Conservation (phyloP, 2,329 filamentous ascomycete species). For the Calycina herbarum region DNA sequence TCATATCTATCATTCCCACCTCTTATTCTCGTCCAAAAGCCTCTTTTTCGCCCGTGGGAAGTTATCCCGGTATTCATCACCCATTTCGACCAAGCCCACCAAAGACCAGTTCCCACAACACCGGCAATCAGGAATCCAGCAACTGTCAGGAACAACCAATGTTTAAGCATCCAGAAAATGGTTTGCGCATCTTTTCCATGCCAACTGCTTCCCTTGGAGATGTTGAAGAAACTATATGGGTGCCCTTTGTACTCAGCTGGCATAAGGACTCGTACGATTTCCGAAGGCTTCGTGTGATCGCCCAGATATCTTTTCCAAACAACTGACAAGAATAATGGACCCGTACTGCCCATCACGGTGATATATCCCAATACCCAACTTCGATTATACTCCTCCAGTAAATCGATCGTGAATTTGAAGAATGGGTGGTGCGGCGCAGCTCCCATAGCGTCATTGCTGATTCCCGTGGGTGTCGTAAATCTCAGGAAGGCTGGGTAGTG, state of each 20-base stretch:
- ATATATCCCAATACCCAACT: slow-evolving; percentile 66
- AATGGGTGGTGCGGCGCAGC: slow-evolving; percentile 71
- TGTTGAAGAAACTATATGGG: slow-evolving; percentile 69
- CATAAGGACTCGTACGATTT: slow-evolving; percentile 67
- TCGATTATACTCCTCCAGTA: slow-evolving; percentile 65
- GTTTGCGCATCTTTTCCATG: slow-evolving; percentile 48
- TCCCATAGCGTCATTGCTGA: slow-evolving; percentile 81
- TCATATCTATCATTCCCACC: slow-evolving; percentile 35
- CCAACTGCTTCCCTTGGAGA: slow-evolving; percentile 47
- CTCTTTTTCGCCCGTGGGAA: slow-evolving; percentile 16
- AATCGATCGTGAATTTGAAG: slow-evolving; percentile 68
- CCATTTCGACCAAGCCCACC: slow-evolving; percentile 35
- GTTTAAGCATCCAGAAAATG: slow-evolving; percentile 51
- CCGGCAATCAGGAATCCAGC: slow-evolving; percentile 37
- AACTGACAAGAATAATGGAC: slow-evolving; percentile 73
- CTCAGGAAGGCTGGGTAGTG: slow-evolving; percentile 70
- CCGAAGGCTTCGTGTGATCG: slow-evolving; percentile 46
- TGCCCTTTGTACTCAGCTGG: slow-evolving; percentile 68
- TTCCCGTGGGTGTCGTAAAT: slow-evolving; percentile 72
- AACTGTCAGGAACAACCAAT: slow-evolving; percentile 41
- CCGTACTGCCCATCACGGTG: slow-evolving; percentile 78
- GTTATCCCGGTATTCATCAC: slow-evolving; percentile 24
- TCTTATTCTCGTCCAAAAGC: slow-evolving; percentile 32
- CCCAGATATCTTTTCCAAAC: slow-evolving; percentile 74
- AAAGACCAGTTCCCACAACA: slow-evolving; percentile 31